phyloP scores from a whole-genome alignment of 805 yeast genomes.

The Blastobotrys terrestris region DNA sequence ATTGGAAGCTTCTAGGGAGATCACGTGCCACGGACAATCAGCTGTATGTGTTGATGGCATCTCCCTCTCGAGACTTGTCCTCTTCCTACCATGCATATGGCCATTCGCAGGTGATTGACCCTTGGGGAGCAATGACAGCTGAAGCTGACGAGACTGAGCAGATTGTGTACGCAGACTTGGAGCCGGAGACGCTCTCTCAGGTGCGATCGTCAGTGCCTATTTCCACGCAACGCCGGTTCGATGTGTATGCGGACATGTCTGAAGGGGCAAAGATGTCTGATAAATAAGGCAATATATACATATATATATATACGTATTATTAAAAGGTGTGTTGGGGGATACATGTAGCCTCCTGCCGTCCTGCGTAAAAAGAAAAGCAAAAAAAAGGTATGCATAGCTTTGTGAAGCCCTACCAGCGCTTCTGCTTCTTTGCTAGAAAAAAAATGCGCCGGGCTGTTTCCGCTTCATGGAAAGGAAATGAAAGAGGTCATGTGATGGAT shows the following conservation, averaged over 20 bases:
- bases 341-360: not conserved
- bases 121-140: conserved; percentile 75
- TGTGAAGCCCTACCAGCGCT: too few species aligned
- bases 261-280: conserved; percentile 19
- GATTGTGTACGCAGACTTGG: conserved; percentile 66
- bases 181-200: conserved; percentile 49
- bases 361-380: not conserved
- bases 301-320: too few species aligned
- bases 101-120: conserved; percentile 76
- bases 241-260: conserved; percentile 46
- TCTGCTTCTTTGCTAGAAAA: too few species aligned
- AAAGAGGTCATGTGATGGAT: not conserved
- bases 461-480: not conserved
- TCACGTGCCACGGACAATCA: conserved; percentile 90
- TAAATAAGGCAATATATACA: too few species aligned
- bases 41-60: conserved; percentile 75
- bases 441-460: too few species aligned
- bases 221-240: conserved; percentile 63
- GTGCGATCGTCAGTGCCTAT: conserved; percentile 68
- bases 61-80: conserved; percentile 87
- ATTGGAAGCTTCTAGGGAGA: conserved; percentile 75
- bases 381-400: too few species aligned
- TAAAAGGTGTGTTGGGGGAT: not conserved
- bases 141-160: conserved; percentile 80
- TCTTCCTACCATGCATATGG: conserved; percentile 81